Percentiles rank a stretch among this genome's conserved stretches.
Conservation (phyloP, 2,329 filamentous ascomycete species). For the Scleromitrula shiraiana region DNA sequence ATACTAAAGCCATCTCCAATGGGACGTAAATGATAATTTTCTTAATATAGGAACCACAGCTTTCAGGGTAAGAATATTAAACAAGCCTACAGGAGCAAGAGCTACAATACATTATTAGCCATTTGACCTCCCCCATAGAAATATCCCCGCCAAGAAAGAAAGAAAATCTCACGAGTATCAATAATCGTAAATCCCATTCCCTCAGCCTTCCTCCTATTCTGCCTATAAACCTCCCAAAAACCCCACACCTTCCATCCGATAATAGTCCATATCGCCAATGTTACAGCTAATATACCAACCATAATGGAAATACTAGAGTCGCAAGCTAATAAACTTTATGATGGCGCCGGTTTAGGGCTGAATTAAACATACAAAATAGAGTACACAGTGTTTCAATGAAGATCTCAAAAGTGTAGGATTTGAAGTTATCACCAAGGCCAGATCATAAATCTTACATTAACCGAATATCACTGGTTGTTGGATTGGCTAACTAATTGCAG, state of each 20-base stretch:
- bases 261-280: background rate
- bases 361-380: too few relatives aligned
- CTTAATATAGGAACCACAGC: constrained; percentile 11
- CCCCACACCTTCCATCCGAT: background rate
- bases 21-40: constrained; percentile 8
- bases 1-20: constrained; percentile 19
- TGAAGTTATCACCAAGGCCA: too few relatives aligned
- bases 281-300: background rate
- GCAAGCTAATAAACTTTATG: too few relatives aligned
- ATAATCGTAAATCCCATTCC: background rate
- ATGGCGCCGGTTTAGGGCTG: too few relatives aligned
- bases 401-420: too few relatives aligned
- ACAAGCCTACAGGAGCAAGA: constrained; percentile 10
- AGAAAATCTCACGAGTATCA: constrained; percentile 1
- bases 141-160: too few relatives aligned
- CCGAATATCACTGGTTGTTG: too few relatives aligned
- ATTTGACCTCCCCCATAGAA: background rate
- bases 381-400: too few relatives aligned
- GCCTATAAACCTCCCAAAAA: background rate
- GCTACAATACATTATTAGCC: background rate
- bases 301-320: too few relatives aligned
- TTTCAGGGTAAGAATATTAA: constrained; percentile 8
- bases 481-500: too few relatives aligned
- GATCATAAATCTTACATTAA: too few relatives aligned
- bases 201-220: background rate